Percentiles rank a stretch among this genome's conserved stretches.
phyloP scores from a whole-genome alignment of 2,329 filamentous ascomycete species.

The Rosellinia necatrix region DNA sequence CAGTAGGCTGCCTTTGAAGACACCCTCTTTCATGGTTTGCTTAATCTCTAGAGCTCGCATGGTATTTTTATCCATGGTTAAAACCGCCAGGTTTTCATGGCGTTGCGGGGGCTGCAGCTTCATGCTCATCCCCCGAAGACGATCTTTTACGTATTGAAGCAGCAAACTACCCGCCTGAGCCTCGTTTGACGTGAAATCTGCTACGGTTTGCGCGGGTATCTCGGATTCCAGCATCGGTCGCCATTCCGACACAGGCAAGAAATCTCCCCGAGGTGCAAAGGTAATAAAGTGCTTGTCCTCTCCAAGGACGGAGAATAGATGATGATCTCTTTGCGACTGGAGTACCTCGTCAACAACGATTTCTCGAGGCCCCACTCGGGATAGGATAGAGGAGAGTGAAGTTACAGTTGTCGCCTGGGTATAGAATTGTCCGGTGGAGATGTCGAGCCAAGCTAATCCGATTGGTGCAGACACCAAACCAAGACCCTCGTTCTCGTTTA shows the following conservation, averaged over 20 bases:
- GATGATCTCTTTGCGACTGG: slow-evolving; percentile 61
- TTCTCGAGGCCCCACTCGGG: slow-evolving; percentile 82
- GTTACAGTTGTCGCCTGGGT: slow-evolving; percentile 76
- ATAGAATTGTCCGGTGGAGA: slow-evolving; percentile 93
- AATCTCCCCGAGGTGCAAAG: slow-evolving; percentile 60
- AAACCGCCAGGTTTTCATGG: slow-evolving; percentile 74
- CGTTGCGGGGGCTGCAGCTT: slow-evolving; percentile 83
- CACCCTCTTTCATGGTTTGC: slow-evolving; percentile 79
- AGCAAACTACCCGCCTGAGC: slow-evolving; percentile 77
- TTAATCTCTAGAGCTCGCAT: slow-evolving; percentile 88
- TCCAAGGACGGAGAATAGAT: slow-evolving; percentile 69
- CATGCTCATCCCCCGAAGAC: slow-evolving; percentile 76
- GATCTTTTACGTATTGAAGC: slow-evolving; percentile 81
- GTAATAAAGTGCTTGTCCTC: slow-evolving; percentile 79
- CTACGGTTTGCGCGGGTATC: slow-evolving; percentile 57
- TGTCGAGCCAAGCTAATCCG: slow-evolving; percentile 90
- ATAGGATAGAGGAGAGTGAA: slow-evolving; percentile 77
- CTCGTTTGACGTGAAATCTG: slow-evolving; percentile 70
- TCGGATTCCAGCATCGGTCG: slow-evolving; percentile 75
- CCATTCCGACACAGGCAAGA: slow-evolving; percentile 68
- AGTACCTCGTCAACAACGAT: slow-evolving; percentile 75
- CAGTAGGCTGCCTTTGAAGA: slow-evolving; percentile 80
- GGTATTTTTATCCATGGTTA: slow-evolving; percentile 92
- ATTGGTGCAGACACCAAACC: slow-evolving; percentile 36
- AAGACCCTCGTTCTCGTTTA: slow-evolving; percentile 13